phyloP scores from a whole-genome alignment of 2,329 filamentous ascomycete species.

The Diplodia seriata region DNA sequence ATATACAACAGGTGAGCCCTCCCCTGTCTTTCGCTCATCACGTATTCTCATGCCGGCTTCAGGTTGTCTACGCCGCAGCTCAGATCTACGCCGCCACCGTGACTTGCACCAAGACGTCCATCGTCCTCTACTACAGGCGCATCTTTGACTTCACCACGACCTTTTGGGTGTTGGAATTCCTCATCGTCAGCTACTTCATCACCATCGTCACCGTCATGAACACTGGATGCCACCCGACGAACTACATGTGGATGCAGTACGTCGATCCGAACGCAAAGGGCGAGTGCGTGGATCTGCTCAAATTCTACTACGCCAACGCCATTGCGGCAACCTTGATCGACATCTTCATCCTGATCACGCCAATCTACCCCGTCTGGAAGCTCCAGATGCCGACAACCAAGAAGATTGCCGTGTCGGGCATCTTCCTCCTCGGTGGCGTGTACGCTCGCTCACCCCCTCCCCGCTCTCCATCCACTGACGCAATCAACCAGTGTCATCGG shows the following conservation, averaged over 20 bases:
- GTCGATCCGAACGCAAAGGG: slow-evolving; percentile 40
- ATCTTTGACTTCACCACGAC: slow-evolving; percentile 60
- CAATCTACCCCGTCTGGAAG: slow-evolving; percentile 44
- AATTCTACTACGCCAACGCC: slow-evolving; percentile 59
- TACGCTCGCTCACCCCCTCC: neutral
- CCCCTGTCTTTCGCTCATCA: no score
- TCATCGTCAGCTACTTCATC: slow-evolving; percentile 55
- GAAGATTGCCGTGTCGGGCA: neutral
- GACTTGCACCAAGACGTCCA: slow-evolving; percentile 62
- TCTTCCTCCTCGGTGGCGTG: neutral
- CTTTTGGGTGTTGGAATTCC: slow-evolving; percentile 51
- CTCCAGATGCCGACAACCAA: slow-evolving; percentile 39
- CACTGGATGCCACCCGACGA: slow-evolving; percentile 54
- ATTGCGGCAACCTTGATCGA: slow-evolving; percentile 48
- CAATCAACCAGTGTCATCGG: neutral
- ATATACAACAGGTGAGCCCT: neutral
- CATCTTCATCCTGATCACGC: slow-evolving; percentile 46
- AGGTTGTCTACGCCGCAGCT: neutral
- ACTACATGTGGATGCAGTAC: slow-evolving; percentile 50
- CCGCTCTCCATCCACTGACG: no score
- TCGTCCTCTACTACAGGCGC: slow-evolving; percentile 61
- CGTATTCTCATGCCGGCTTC: neutral
- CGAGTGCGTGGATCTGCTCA: slow-evolving; percentile 44
- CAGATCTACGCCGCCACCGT: slow-evolving; percentile 59
- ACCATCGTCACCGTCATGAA: slow-evolving; percentile 53